These are phyloP conservation scores for Lipomyces anomalus DNA, from an alignment of 805 yeast genomes.

Conservation along the genomic window DNA sequence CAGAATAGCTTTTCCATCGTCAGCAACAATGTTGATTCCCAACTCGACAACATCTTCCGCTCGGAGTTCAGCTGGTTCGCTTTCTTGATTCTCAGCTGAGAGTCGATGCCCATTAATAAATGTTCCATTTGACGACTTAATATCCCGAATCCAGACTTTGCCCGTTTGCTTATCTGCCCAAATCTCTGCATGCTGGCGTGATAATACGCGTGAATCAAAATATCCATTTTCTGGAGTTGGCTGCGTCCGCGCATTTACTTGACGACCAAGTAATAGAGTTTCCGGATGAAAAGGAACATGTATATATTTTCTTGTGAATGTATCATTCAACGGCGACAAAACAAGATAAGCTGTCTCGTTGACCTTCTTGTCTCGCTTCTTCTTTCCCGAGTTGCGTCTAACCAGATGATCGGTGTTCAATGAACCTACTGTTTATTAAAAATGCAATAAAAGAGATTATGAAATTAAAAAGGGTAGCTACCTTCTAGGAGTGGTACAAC, in stretches of 20 bases:
- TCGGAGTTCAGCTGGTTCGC: conserved; percentile 52
- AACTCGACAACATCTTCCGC: conserved; percentile 85
- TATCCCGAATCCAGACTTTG: conserved; percentile 69
- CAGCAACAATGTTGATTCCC: conserved; percentile 72
- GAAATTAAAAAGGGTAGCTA: too few species aligned
- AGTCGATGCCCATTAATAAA: conserved; percentile 75
- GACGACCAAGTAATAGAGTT: conserved; percentile 82
- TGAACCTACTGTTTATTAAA: not conserved
- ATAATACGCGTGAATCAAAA: conserved; percentile 88
- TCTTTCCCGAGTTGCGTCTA: not conserved
- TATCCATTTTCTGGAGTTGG: conserved; percentile 75
- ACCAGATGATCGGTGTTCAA: not conserved
- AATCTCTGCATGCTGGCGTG: conserved; percentile 90
- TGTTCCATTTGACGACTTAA: conserved; percentile 92
- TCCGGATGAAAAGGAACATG: conserved; percentile 79
- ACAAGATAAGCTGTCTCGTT: conserved; percentile 13
- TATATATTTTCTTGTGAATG: conserved; percentile 74
- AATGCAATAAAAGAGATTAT: too few species aligned
- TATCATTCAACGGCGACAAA: conserved; percentile 70
- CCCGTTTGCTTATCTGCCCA: conserved; percentile 63
- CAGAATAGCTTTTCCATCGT: conserved; percentile 46
- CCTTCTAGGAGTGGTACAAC: too few species aligned
- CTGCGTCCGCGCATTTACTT: conserved; percentile 49
- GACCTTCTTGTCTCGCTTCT: not conserved
- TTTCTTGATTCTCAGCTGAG: conserved; percentile 49